These are phyloP conservation scores for Xylaria digitata DNA, from an alignment of 2,329 filamentous ascomycete genomes.

Conservation along the genomic window DNA sequence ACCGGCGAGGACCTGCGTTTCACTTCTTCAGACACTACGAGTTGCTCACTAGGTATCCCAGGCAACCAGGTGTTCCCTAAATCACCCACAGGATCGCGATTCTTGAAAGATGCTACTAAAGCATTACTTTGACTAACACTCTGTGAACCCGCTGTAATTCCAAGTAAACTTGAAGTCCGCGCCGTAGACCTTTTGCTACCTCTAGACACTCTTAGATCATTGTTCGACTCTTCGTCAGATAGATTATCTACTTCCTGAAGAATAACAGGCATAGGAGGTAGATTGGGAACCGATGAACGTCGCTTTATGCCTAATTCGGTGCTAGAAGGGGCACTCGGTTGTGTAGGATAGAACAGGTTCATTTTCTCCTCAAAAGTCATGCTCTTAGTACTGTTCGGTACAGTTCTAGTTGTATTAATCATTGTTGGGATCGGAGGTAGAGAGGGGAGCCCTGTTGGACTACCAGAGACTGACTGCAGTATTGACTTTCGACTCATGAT, in stretches of 20 bases:
- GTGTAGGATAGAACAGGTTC: constrained; percentile 60
- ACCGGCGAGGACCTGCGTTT: constrained; percentile 64
- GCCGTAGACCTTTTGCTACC: constrained; percentile 53
- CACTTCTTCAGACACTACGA: constrained; percentile 44
- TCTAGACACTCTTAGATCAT: constrained; percentile 44
- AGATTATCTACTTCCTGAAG: constrained; percentile 44
- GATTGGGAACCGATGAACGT: constrained; percentile 58
- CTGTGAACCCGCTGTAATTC: constrained; percentile 51
- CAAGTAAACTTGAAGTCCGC: constrained; percentile 56
- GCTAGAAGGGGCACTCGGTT: constrained; percentile 46
- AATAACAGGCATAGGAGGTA: constrained; percentile 54
- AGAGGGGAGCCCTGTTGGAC: constrained; percentile 63
- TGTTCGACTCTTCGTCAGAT: constrained; percentile 46
- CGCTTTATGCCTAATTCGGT: constrained; percentile 41
- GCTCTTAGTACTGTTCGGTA: constrained; percentile 65
- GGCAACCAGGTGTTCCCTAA: constrained; percentile 55
- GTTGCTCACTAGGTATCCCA: constrained; percentile 44
- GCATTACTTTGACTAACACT: constrained; percentile 46
- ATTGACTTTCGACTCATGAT: constrained; percentile 59
- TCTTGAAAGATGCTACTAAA: constrained; percentile 14
- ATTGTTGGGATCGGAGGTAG: constrained; percentile 62
- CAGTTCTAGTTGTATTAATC: constrained; percentile 54
- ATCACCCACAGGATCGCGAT: constrained; percentile 48
- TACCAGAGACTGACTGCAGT: constrained; percentile 57
- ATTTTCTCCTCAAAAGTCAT: constrained; percentile 71